phyloP scores from a whole-genome alignment of 1,284 basidiomycete genomes.

The Sanghuangporus weigelae region DNA sequence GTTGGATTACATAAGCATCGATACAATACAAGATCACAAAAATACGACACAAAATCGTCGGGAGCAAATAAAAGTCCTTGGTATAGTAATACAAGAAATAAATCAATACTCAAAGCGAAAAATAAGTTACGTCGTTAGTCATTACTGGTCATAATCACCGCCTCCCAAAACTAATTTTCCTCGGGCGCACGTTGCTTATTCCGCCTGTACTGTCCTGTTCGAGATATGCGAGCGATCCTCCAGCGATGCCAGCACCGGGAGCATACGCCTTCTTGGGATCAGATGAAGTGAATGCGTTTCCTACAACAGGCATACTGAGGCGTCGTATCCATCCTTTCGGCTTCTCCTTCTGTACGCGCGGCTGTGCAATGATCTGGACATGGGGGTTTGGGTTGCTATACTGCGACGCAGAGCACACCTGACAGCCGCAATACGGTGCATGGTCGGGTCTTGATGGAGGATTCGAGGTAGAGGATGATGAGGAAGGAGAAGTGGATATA shows the following conservation, averaged over 20 bases:
- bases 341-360: constrained; percentile 39
- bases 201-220: constrained; percentile 31
- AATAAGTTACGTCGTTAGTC: neutral
- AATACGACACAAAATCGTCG: neutral
- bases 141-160: constrained; percentile 6
- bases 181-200: constrained; percentile 28
- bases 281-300: constrained; percentile 42
- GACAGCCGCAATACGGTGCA: constrained; percentile 22
- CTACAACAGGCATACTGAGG: constrained; percentile 67
- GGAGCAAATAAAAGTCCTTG: neutral
- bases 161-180: constrained; percentile 18
- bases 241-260: constrained; percentile 16
- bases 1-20: neutral
- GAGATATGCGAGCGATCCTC: constrained; percentile 29
- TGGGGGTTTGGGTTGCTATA: constrained; percentile 12
- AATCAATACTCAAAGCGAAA: neutral
- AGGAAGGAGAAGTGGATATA: constrained; percentile 9
- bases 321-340: constrained; percentile 69
- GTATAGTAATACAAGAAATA: neutral
- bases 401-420: constrained; percentile 20
- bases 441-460: constrained; percentile 17
- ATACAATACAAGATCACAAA: neutral
- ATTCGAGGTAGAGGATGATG: constrained; percentile 14
- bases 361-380: constrained; percentile 19
- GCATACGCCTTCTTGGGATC: constrained; percentile 23